Evolutionary conservation across 2,329 filamentous ascomycete genomes (phyloP).

Genomic region (Periconia macrospinosa): DNA sequence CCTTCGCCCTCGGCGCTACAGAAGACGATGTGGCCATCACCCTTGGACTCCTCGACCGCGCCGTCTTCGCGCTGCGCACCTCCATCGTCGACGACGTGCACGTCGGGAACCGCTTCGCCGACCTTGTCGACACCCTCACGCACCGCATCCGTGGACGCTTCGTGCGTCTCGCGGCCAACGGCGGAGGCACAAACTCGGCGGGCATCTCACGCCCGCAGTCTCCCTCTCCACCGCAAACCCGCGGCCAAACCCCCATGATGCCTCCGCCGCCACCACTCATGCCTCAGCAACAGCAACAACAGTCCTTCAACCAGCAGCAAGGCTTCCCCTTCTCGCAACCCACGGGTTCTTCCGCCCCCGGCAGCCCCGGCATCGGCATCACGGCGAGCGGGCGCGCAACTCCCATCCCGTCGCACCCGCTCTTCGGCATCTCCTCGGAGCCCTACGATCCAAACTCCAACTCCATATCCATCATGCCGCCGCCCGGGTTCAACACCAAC

Average conservation of each 20-base stretch:
- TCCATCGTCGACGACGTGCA: constrained; percentile 86
- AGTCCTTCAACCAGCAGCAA: constrained; percentile 16
- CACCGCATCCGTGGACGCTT: constrained; percentile 74
- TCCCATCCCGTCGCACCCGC: constrained; percentile 31
- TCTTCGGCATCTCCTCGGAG: constrained; percentile 50
- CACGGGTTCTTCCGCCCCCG: constrained; percentile 25
- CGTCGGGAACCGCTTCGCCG: constrained; percentile 80
- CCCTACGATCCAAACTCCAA: constrained; percentile 49
- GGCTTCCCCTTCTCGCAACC: constrained; percentile 9
- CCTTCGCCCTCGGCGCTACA: constrained; percentile 78
- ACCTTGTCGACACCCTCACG: constrained; percentile 77
- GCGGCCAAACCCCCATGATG: constrained; percentile 34
- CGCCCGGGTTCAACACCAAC: constrained; percentile 42
- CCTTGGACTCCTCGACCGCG: constrained; percentile 73
- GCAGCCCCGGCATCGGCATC: constrained; percentile 28
- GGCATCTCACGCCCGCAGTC: constrained; percentile 43
- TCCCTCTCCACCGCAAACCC: constrained; percentile 23
- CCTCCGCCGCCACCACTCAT: constrained; percentile 28
- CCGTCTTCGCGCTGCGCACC: constrained; percentile 72
- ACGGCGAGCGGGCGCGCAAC: constrained; percentile 36
- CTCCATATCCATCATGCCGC: constrained; percentile 52
- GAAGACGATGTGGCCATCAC: constrained; percentile 77
- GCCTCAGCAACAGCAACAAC: constrained; percentile 14
- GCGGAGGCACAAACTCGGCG: constrained; percentile 37
- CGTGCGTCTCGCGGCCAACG: constrained; percentile 58